phyloP scores from a whole-genome alignment of 148 eudicot species.

The Pouteria glomerata region DNA sequence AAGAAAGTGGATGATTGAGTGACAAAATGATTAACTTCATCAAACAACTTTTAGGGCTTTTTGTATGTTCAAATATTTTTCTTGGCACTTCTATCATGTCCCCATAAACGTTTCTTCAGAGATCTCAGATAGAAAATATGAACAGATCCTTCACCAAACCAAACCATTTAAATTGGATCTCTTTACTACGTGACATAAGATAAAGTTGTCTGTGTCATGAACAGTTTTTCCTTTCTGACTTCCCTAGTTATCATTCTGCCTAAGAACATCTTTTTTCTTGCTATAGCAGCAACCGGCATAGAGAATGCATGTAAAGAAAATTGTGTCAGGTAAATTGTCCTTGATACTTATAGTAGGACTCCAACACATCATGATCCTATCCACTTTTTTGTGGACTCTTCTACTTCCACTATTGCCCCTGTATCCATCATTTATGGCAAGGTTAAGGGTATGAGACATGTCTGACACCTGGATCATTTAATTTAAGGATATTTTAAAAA shows the following conservation, averaged over 20 bases:
- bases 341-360: not conserved
- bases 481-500: no score
- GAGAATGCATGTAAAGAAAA: not conserved
- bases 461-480: no score
- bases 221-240: not conserved
- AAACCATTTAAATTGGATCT: constrained; percentile 2
- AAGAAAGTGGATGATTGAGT: not conserved
- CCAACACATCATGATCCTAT: not conserved
- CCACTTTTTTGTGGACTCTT: no score
- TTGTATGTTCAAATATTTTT: not conserved
- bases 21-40: not conserved
- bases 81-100: not conserved
- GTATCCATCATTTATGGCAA: no score
- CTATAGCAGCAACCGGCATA: not conserved
- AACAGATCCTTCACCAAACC: not conserved
- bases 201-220: not conserved
- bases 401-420: no score
- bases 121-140: not conserved
- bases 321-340: not conserved
- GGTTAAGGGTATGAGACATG: no score
- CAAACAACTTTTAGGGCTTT: not conserved
- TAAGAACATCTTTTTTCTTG: not conserved
- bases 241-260: not conserved
- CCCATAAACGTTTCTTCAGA: not conserved
- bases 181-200: not conserved